These are phyloP conservation scores for Saccharomyces kudriavzevii DNA, from an alignment of 805 yeast species.

Conservation along the genomic window DNA sequence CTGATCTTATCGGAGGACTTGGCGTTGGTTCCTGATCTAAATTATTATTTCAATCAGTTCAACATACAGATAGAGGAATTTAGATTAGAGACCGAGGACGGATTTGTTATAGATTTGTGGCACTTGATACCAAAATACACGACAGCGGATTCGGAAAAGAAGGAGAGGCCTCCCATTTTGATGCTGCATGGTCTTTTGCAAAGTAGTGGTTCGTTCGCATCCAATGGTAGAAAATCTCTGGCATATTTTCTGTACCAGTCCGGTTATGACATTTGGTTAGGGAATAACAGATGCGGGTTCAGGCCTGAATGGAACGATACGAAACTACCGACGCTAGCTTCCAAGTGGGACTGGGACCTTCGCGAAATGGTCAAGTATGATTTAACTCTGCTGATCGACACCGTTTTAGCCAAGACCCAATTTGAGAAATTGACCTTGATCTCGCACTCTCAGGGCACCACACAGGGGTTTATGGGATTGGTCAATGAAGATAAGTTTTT, in stretches of 20 bases:
- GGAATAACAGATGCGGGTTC: slow-evolving; percentile 85
- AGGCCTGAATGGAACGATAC: slow-evolving; percentile 49
- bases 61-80: slow-evolving; percentile 54
- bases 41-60: slow-evolving; percentile 58
- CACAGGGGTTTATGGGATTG: slow-evolving; percentile 69
- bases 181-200: slow-evolving; percentile 83
- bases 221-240: slow-evolving; percentile 69
- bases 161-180: slow-evolving; percentile 52
- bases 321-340: slow-evolving; percentile 1
- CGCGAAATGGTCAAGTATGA: slow-evolving; percentile 72
- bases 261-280: slow-evolving; percentile 86
- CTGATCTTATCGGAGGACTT: slow-evolving; percentile 17
- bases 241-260: slow-evolving; percentile 46
- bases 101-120: slow-evolving; percentile 58
- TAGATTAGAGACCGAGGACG: slow-evolving; percentile 69
- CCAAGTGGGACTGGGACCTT: slow-evolving; percentile 91
- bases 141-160: slow-evolving; percentile 11
- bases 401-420: slow-evolving; percentile 39
- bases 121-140: slow-evolving; percentile 29
- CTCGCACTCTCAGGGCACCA: slow-evolving; percentile 91
- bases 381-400: slow-evolving; percentile 61
- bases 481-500: slow-evolving; percentile 28
- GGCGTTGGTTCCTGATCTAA: slow-evolving; percentile 44
- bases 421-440: slow-evolving; percentile 47
- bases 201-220: slow-evolving; percentile 75